These are phyloP conservation scores for Hymenoscyphus fraxineus DNA, from an alignment of 2,329 filamentous ascomycete genomes.

Conservation along the genomic window DNA sequence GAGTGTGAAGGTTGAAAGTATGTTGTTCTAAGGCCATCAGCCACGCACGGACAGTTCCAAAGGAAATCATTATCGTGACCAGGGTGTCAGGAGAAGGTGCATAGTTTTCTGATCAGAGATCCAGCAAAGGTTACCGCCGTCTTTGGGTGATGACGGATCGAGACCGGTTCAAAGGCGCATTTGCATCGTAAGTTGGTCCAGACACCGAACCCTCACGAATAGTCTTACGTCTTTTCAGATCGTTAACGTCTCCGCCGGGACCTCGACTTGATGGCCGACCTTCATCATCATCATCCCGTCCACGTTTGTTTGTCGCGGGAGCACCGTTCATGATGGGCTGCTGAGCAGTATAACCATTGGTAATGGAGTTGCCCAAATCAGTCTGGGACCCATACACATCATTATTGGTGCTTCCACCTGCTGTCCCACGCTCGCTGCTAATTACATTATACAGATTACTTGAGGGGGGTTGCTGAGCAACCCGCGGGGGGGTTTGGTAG, in stretches of 20 bases:
- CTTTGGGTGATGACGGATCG: conserved; percentile 43
- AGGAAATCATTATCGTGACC: conserved; percentile 13
- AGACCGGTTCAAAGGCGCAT: conserved; percentile 43
- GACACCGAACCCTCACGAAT: conserved; percentile 58
- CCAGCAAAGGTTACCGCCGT: conserved; percentile 27
- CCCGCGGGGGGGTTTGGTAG: conserved; percentile 77
- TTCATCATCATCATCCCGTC: conserved; percentile 44
- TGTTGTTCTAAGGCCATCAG: conserved; percentile 31
- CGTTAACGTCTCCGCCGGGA: conserved; percentile 53
- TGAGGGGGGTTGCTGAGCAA: conserved; percentile 54
- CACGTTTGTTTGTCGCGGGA: conserved; percentile 39
- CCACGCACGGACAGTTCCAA: conserved; percentile 19
- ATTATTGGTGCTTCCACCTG: conserved; percentile 60
- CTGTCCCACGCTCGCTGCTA: conserved; percentile 68
- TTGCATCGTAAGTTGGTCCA: conserved; percentile 45
- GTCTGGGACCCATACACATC: conserved; percentile 69
- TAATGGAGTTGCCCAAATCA: conserved; percentile 53
- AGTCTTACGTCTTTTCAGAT: conserved; percentile 76
- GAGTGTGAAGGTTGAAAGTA: conserved; percentile 32
- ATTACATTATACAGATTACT: conserved; percentile 89
- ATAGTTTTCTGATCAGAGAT: conserved; percentile 21
- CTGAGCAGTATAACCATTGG: conserved; percentile 62
- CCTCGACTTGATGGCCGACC: conserved; percentile 58
- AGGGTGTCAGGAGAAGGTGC: conserved; percentile 26
- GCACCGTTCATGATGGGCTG: conserved; percentile 64